Evolutionary conservation across 2,329 filamentous ascomycete genomes (phyloP).

Genomic region (Diplodia seriata): DNA sequence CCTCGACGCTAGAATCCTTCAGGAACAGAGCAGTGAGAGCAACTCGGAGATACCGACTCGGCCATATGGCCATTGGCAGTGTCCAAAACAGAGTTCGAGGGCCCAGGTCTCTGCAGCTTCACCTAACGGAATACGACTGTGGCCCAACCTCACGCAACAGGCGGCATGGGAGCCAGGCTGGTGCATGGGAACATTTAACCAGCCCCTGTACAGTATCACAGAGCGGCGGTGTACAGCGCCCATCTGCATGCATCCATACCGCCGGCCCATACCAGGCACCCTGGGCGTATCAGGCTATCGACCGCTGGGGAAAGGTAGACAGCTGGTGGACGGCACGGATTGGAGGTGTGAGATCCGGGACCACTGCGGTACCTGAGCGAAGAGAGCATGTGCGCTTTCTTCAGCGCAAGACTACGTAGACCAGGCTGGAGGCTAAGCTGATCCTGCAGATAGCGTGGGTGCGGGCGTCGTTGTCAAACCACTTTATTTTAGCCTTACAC

Average conservation of each 20-base stretch:
- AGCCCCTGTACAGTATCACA: slow-evolving; percentile 20
- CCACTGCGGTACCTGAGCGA: slow-evolving; percentile 5
- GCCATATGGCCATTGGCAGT: not conserved
- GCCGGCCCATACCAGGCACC: not conserved
- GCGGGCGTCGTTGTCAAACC: slow-evolving; percentile 16
- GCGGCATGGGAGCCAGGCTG: slow-evolving; percentile 1
- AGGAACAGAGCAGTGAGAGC: not conserved
- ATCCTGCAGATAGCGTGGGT: slow-evolving; percentile 9
- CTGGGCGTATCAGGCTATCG: not conserved
- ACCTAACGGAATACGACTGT: not conserved
- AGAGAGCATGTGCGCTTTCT: slow-evolving; percentile 9
- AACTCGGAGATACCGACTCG: slow-evolving; percentile 7
- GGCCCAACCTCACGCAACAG: slow-evolving; percentile 10
- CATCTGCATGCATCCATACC: slow-evolving; percentile 12
- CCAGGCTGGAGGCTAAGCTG: slow-evolving; percentile 2
- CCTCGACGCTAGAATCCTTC: not conserved
- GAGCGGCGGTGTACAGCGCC: slow-evolving; percentile 2
- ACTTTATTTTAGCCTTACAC: slow-evolving; percentile 23
- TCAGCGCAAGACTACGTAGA: slow-evolving; percentile 1
- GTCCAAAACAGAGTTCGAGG: slow-evolving; percentile 1
- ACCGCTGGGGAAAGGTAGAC: not conserved
- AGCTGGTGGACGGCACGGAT: slow-evolving; percentile 2
- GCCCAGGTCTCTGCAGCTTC: slow-evolving; percentile 4
- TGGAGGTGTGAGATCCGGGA: not conserved
- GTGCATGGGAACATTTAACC: not conserved